These are phyloP conservation scores for Sporisorium scitamineum DNA, from an alignment of 1,284 basidiomycete genomes.

Conservation along the genomic window DNA sequence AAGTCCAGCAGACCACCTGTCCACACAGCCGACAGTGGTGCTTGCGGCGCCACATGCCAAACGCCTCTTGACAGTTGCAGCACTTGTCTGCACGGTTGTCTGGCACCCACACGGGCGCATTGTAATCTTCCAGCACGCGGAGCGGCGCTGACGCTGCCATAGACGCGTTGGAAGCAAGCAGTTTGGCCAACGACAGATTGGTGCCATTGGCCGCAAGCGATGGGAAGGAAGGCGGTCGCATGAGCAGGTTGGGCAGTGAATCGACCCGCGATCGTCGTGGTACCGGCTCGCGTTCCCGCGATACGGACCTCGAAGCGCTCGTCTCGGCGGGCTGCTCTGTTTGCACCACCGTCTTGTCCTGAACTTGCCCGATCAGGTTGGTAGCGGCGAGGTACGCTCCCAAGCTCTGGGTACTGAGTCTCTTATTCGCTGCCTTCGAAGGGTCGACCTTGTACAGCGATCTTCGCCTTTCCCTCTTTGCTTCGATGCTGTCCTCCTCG, in stretches of 20 bases:
- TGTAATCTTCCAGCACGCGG: conserved; percentile 81
- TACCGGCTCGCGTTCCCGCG: conserved; percentile 19
- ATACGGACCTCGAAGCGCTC: conserved; percentile 7
- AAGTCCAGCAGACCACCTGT: conserved; percentile 82
- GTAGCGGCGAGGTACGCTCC: conserved; percentile 45
- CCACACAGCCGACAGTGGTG: conserved; percentile 93
- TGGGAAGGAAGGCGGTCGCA: conserved; percentile 47
- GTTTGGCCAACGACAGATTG: conserved; percentile 36
- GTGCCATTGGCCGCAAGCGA: conserved; percentile 29
- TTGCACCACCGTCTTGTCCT: conserved; percentile 20
- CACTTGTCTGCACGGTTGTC: conserved; percentile 83
- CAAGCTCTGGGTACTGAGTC: conserved; percentile 49
- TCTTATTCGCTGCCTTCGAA: conserved; percentile 23
- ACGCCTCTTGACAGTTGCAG: conserved; percentile 82
- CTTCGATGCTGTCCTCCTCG: conserved; percentile 61
- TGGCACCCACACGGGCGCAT: conserved; percentile 91
- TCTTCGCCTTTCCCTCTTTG: conserved; percentile 47
- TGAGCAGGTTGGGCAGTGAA: conserved; percentile 43
- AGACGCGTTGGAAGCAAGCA: conserved; percentile 30
- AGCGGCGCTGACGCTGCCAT: conserved; percentile 24
- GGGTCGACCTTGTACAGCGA: conserved; percentile 44
- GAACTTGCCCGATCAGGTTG: conserved; percentile 24
- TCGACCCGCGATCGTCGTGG: conserved; percentile 35
- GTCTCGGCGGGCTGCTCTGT: conserved; percentile 18
- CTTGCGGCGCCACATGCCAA: conserved; percentile 83